Conservation (phyloP, 1,284 basidiomycete species). For the Ustanciosporium gigantosporum region DNA sequence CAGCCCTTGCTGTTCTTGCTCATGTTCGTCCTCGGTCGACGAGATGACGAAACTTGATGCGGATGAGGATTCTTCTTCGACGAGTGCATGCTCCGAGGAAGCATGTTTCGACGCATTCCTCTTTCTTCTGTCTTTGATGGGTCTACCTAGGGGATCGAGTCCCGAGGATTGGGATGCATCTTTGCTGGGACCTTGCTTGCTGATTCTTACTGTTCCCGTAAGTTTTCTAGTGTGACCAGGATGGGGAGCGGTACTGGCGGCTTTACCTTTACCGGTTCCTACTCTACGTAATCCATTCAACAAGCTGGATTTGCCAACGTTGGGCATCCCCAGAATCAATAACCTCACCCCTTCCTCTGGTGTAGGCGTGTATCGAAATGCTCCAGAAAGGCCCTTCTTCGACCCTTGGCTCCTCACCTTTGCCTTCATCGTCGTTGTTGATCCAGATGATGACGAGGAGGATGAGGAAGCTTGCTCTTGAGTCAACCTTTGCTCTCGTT, state of each 20-base stretch:
- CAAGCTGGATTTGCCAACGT: constrained; percentile 94
- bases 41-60: constrained; percentile 3
- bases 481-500: no score
- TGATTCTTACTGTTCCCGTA: constrained; percentile 57
- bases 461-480: not conserved
- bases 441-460: no score
- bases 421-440: constrained; percentile 2
- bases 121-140: not conserved
- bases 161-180: no score
- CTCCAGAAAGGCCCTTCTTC: constrained; percentile 51
- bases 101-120: not conserved
- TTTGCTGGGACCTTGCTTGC: constrained; percentile 33
- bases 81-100: not conserved
- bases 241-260: constrained; percentile 82
- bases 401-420: constrained; percentile 7
- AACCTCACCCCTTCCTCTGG: constrained; percentile 57
- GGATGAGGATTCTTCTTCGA: not conserved
- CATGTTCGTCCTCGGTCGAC: constrained; percentile 65
- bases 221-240: constrained; percentile 65
- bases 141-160: not conserved
- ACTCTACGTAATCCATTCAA: constrained; percentile 87
- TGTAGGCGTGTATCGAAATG: constrained; percentile 54
- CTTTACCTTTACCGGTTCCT: constrained; percentile 84
- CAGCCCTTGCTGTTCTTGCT: no score
- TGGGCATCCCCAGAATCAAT: constrained; percentile 80